Conservation (phyloP, 495 filamentous ascomycete genomes). For the Penicillium ucsense region DNA sequence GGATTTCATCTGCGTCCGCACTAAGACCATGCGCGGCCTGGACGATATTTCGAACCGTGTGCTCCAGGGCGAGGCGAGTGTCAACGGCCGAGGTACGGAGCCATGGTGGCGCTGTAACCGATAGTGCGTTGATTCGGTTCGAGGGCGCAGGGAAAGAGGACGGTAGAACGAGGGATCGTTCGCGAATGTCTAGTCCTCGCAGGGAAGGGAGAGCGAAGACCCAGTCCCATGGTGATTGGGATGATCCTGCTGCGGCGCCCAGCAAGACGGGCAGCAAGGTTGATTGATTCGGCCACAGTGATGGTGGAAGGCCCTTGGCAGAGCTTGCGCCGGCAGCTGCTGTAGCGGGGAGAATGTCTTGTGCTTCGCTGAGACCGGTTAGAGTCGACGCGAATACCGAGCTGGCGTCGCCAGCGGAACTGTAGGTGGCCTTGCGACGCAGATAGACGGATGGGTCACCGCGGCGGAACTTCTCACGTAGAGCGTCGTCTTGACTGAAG, state of each 20-base stretch:
- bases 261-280: constrained; percentile 14
- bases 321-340: constrained; percentile 13
- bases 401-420: constrained; percentile 44
- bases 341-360: constrained; percentile 28
- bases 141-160: constrained; percentile 32
- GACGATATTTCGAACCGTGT: constrained; percentile 49
- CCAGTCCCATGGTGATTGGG: constrained; percentile 56
- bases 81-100: constrained; percentile 64
- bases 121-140: constrained; percentile 22
- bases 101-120: constrained; percentile 28
- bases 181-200: constrained; percentile 59
- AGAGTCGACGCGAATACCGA: constrained; percentile 68
- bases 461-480: constrained; percentile 56
- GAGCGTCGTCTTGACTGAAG: constrained; percentile 53
- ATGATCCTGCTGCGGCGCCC: constrained; percentile 27
- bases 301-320: constrained; percentile 23
- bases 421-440: constrained; percentile 63
- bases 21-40: constrained; percentile 24
- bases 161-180: constrained; percentile 65
- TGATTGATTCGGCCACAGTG: constrained; percentile 16
- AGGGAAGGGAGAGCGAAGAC: constrained; percentile 59
- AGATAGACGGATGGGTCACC: constrained; percentile 71
- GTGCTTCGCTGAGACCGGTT: constrained; percentile 32
- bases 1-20: constrained; percentile 29
- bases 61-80: constrained; percentile 59